Conservation (phyloP, 1,284 basidiomycete species). For the Pyrrhoderma lamaoense region DNA sequence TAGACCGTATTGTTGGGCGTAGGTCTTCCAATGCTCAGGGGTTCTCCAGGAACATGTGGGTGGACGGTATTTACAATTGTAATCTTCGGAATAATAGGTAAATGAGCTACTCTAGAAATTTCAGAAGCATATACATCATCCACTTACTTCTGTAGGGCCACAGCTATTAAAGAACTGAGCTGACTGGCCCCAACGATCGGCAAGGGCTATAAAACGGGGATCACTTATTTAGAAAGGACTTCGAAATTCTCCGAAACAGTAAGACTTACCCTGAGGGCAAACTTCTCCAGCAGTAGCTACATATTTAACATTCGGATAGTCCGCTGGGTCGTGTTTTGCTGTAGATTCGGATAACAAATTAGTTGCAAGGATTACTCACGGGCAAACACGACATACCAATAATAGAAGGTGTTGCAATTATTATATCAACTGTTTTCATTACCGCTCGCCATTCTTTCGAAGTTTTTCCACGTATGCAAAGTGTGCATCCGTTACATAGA, state of each 20-base stretch:
- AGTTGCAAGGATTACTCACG: too few relatives aligned
- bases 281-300: slow-evolving; percentile 56
- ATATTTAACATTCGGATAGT: slow-evolving; percentile 50
- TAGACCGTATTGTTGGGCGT: slow-evolving; percentile 56
- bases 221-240: background rate
- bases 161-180: slow-evolving; percentile 41
- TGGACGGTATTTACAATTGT: slow-evolving; percentile 56
- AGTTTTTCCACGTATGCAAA: slow-evolving; percentile 47
- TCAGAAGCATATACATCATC: background rate
- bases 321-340: slow-evolving; percentile 42
- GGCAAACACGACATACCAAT: too few relatives aligned
- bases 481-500: slow-evolving; percentile 47
- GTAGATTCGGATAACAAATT: too few relatives aligned
- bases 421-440: slow-evolving; percentile 49
- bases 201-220: slow-evolving; percentile 32
- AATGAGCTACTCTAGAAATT: background rate
- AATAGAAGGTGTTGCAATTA: slow-evolving; percentile 49
- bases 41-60: slow-evolving; percentile 35
- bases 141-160: slow-evolving; percentile 41
- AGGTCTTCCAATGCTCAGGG: slow-evolving; percentile 46
- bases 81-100: slow-evolving; percentile 36
- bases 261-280: slow-evolving; percentile 42
- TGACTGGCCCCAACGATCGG: slow-evolving; percentile 42
- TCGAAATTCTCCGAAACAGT: background rate
- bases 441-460: slow-evolving; percentile 49